Evolutionary conservation across 345 rosid genomes (phyloP).

Genomic region (Camelina neglecta): DNA sequence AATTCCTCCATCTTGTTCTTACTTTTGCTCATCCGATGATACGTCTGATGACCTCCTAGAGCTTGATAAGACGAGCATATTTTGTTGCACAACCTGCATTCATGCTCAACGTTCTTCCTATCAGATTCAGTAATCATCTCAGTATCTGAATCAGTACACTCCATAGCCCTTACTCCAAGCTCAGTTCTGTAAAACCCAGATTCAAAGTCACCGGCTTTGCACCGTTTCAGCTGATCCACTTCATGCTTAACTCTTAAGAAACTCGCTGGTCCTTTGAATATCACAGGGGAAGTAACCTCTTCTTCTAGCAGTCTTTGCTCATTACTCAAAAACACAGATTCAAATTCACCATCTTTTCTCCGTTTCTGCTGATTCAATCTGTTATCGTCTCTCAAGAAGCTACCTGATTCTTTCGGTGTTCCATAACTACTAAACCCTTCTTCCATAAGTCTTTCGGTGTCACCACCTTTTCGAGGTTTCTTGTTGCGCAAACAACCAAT

Average conservation of each 20-base stretch:
- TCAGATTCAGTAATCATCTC: slow-evolving; percentile 15
- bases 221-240: not conserved
- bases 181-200: slow-evolving; percentile 8
- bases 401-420: not conserved
- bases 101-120: slow-evolving; percentile 31
- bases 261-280: not conserved
- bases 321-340: not conserved
- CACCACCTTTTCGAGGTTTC: slow-evolving; percentile 28
- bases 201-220: slow-evolving; percentile 28
- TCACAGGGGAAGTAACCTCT: slow-evolving; percentile 5
- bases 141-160: slow-evolving; percentile 19
- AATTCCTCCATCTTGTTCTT: slow-evolving; percentile 38
- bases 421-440: slow-evolving; percentile 9
- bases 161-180: slow-evolving; percentile 12
- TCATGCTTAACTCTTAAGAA: not conserved
- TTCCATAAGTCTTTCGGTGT: slow-evolving; percentile 2
- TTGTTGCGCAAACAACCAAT: slow-evolving; percentile 36
- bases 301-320: slow-evolving; percentile 9
- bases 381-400: slow-evolving; percentile 11
- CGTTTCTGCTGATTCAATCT: not conserved
- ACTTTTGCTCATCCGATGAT: slow-evolving; percentile 48
- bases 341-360: slow-evolving; percentile 1
- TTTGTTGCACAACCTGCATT: slow-evolving; percentile 61
- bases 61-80: slow-evolving; percentile 56
- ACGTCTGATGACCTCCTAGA: slow-evolving; percentile 71